Base-by-base conservation (phyloP, 1,284 basidiomycete species). In the Boletus smithii region DNA sequence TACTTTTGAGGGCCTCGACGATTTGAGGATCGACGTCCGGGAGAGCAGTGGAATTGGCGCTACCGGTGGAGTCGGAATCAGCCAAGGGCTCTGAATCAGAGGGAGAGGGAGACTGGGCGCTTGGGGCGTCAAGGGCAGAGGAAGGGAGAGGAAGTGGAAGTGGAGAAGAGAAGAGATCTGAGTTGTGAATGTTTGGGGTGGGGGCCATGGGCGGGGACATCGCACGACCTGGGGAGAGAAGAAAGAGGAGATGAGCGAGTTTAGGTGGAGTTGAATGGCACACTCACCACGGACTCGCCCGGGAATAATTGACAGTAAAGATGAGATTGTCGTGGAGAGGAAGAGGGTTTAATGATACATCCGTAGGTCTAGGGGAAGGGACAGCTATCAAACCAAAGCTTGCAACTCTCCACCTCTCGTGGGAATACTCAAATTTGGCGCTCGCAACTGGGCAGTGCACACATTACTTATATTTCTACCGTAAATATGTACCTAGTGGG, bases 1-100 rank as follows among this genome's bases (percentile, higher is more conserved):
- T 91, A 74, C 83, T 83, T 66, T 74, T 80, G 51, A 91, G 81
- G n/a, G 89, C 88, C 66, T 91, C 88, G 57, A 91, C 57, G 59
- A 65, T 88, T 67, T 85, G 82, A 9, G 77, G 72, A 72, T 90
- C 88, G 50, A 82, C 78, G 51, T 86, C 63, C 13, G 46, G 23
- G 47, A 62, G 53, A 39, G 48, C 32, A 30, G 42, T 29, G 29
- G 42, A 20, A 16, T 53, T 62, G 41, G 48, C 31, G 36, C 53
- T 52, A 8, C 44, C 57, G 8, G 54, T 56, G 49, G 58, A 49
- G 46, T 69, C 63, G 5, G 49, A 53, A 31, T 65, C 66, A 6
- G 48, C 31, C 33, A 65, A 51, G 17, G 60, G 60, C n/a, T 68
- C 63, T 44, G 61, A 65, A 42, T 62, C 64, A 10, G 58, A 61